phyloP scores from a whole-genome alignment of 2,329 filamentous ascomycete genomes.

The Alternaria ventricosa region DNA sequence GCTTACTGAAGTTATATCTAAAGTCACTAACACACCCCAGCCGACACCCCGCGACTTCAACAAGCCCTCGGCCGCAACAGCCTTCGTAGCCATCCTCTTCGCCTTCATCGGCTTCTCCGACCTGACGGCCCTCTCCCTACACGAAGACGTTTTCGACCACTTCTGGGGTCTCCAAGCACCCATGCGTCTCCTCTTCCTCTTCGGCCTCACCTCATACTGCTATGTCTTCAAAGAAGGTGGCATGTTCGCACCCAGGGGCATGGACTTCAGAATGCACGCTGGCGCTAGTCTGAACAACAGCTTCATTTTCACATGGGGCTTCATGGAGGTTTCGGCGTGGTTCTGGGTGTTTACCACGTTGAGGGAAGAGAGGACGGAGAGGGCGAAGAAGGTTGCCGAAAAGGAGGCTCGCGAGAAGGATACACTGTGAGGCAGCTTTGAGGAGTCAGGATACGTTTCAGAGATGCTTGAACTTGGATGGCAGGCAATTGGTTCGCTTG shows the following conservation, averaged over 20 bases:
- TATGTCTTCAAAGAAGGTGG: slow-evolving; percentile 66
- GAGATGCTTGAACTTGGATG: neutral
- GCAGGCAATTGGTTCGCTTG: neutral
- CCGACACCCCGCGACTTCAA: slow-evolving; percentile 72
- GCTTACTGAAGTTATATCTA: neutral
- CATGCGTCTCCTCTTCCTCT: slow-evolving; percentile 69
- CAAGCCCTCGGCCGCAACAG: slow-evolving; percentile 70
- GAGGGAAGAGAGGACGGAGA: slow-evolving; percentile 46
- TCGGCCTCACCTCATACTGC: slow-evolving; percentile 67
- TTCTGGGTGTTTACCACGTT: slow-evolving; percentile 70
- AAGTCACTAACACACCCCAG: slow-evolving; percentile 47
- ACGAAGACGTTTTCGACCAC: slow-evolving; percentile 51
- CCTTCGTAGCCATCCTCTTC: slow-evolving; percentile 72
- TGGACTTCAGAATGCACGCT: slow-evolving; percentile 34
- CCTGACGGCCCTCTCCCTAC: slow-evolving; percentile 54
- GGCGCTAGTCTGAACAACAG: slow-evolving; percentile 79
- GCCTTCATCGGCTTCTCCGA: slow-evolving; percentile 62
- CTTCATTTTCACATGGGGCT: slow-evolving; percentile 82
- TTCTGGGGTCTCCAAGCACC: slow-evolving; percentile 63
- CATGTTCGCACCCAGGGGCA: slow-evolving; percentile 46
- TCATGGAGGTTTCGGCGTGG: slow-evolving; percentile 84
- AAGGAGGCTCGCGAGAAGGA: slow-evolving; percentile 41
- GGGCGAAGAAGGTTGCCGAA: slow-evolving; percentile 36
- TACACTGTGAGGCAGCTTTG: slow-evolving; percentile 15
- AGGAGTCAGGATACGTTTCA: neutral